phyloP scores from a whole-genome alignment of 1,284 basidiomycete genomes.

The Polyporus tsugae region DNA sequence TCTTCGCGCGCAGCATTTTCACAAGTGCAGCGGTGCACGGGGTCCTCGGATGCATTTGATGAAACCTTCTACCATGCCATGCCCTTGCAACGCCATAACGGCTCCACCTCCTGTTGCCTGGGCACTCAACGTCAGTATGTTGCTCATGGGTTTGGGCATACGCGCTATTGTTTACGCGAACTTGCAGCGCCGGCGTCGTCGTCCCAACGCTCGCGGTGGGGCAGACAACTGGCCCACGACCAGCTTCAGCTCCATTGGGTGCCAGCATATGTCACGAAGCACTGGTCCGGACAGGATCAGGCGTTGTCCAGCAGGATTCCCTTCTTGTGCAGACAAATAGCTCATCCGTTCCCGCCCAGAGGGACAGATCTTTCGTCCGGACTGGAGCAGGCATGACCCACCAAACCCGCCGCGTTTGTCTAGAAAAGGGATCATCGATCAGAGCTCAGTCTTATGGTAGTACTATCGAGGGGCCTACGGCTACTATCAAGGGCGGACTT shows the following conservation, averaged over 20 bases:
- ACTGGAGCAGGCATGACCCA: neutral
- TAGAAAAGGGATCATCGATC: neutral
- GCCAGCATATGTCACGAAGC: no score
- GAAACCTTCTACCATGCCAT: neutral
- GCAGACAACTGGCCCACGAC: neutral
- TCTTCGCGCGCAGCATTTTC: neutral
- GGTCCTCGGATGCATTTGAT: conserved; percentile 9
- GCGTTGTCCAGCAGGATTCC: no score
- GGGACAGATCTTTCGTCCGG: neutral
- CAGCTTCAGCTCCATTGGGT: no score
- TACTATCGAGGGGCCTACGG: no score
- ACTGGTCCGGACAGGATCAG: no score
- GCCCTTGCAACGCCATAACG: neutral
- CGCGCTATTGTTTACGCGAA: neutral
- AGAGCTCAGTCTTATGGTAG: no score
- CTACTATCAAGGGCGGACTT: no score
- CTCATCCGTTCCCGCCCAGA: neutral
- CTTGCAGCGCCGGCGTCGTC: neutral
- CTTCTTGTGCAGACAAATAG: neutral
- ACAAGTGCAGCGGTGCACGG: conserved; percentile 8
- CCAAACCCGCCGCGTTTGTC: neutral
- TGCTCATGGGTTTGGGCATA: neutral
- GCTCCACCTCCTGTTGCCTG: neutral
- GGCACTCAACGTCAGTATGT: neutral
- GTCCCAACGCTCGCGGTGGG: neutral